phyloP scores from a whole-genome alignment of 139 green algal species.

The Cymbomonas tetramitiformis region DNA sequence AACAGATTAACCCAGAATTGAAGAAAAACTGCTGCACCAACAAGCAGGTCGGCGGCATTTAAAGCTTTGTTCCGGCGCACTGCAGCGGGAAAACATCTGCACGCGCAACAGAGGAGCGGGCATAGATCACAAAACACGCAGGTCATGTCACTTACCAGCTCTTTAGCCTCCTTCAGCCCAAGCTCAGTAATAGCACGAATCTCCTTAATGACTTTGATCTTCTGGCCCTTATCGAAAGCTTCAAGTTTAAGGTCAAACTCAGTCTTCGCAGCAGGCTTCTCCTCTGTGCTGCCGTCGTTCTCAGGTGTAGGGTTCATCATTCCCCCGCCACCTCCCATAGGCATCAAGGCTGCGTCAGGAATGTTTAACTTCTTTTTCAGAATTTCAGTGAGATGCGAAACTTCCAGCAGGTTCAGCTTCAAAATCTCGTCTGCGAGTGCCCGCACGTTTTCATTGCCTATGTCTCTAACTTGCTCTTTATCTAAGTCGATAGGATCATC shows the following conservation, averaged over 20 bases:
- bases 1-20: too few species aligned
- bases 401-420: slow-evolving; percentile 26
- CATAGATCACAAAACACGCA: too few species aligned
- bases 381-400: slow-evolving; percentile 21
- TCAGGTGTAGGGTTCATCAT: neutral
- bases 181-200: slow-evolving; percentile 74
- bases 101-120: neutral
- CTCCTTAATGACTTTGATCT: slow-evolving; percentile 99
- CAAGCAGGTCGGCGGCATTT: too few species aligned
- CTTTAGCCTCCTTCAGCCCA: slow-evolving; percentile 95
- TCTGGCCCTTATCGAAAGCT: slow-evolving; percentile 68
- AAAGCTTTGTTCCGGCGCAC: too few species aligned
- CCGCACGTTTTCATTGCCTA: too few species aligned
- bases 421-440: slow-evolving; percentile 25
- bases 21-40: too few species aligned
- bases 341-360: slow-evolving; percentile 11
- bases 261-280: slow-evolving; percentile 66
- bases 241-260: slow-evolving; percentile 89
- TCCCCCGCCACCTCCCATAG: slow-evolving; percentile 23
- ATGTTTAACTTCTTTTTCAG: slow-evolving; percentile 21
- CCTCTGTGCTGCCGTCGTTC: slow-evolving; percentile 23
- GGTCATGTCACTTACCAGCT: too few species aligned
- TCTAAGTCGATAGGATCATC: too few species aligned
- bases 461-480: too few species aligned
- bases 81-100: neutral